Evolutionary conservation across 2,329 filamentous ascomycete genomes (phyloP), one percentile per base, ranked within the genome.

Genomic region (Penicillium rolfsii): DNA sequence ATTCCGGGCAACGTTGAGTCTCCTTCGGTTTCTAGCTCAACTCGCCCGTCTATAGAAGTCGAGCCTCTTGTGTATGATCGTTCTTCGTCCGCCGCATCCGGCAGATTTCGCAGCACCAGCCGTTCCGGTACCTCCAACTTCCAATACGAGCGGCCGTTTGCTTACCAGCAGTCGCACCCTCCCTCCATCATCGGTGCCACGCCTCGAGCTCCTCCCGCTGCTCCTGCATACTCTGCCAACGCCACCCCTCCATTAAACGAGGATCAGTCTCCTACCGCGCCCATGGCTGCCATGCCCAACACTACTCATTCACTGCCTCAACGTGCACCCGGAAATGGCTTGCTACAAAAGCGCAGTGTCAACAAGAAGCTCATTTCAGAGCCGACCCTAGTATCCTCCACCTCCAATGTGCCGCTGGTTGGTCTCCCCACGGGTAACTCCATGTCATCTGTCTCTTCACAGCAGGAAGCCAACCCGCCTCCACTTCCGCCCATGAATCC

Each of bases 281-380:
- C 67, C n/a, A 62, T 70, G 11, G 59, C 66, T 61, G 57, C 68
- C 50, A 65, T 59, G 61, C 66, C 67, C 62, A 59, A 30, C 30
- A 40, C 40, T 22, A 19, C 69, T 43, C 59, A 70, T 57, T 41
- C 61, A 6, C 45, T 67, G n/a, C 64, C 72, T 24, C 71, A 73
- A 57, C 74, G 75, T 64, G 68, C 71, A 12, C 64, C 71, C 30
- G 69, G 71, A 7, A 65, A 71, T 35, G 62, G 62, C 57, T 64
- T 70, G 57, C 72, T 77, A 5, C 81, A 84, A 40, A 88, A 87
- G 76, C 83, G 83, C 67, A 80, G 82, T 0, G 79, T 89, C 52
- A 83, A 83, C 63, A 89, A 89, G 73, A 77, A 80, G 12, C 82
- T 84, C 59, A 89, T 89, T 53, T 87, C 85, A 2, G 86, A 89